These are phyloP conservation scores for Litchi chinensis DNA, from an alignment of 345 rosid genomes.

Conservation along the genomic window DNA sequence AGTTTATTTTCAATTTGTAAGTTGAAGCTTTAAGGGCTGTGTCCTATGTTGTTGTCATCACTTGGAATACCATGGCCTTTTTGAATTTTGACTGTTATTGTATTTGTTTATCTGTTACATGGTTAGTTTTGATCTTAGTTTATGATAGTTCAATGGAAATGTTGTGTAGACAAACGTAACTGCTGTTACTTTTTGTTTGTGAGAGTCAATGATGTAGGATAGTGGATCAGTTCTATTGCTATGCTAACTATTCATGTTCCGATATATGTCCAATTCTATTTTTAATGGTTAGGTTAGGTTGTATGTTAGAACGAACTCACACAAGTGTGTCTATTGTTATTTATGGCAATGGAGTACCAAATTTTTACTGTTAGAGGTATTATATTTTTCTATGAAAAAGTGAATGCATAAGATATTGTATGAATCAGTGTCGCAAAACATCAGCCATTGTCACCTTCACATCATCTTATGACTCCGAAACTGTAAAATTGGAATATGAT, in stretches of 20 bases:
- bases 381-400: background rate
- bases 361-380: background rate
- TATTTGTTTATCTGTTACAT: no score
- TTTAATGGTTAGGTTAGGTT: background rate
- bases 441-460: background rate
- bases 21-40: background rate
- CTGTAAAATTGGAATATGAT: background rate
- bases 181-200: background rate
- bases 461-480: background rate
- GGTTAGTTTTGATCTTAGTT: background rate
- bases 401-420: background rate
- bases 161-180: background rate
- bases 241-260: background rate
- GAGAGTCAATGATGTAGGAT: background rate
- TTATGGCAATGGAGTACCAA: background rate
- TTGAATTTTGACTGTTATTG: background rate
- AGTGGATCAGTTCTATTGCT: background rate
- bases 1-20: background rate
- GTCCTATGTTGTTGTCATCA: background rate
- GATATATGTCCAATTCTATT: background rate
- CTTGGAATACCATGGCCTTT: slow-evolving; percentile 6
- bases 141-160: background rate
- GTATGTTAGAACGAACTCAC: background rate
- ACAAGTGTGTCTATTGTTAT: background rate
- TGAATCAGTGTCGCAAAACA: background rate